phyloP scores from a whole-genome alignment of 768 basidiomycete genomes.

The Strobilomyces echinocephalus region DNA sequence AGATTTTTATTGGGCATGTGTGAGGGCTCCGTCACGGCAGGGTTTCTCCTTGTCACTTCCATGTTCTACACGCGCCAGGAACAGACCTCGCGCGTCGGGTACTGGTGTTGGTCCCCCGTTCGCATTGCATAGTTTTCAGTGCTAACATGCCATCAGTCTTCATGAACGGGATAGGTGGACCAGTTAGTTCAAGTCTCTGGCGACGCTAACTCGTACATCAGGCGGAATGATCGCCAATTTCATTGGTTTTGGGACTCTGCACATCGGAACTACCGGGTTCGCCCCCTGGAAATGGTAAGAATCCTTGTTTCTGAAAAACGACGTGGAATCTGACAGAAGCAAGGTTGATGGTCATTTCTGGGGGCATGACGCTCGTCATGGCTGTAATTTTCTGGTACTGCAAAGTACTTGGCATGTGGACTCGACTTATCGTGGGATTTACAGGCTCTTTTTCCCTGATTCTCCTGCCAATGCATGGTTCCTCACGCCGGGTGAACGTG shows the following conservation, averaged over 20 bases:
- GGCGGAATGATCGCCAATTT: too few relatives aligned
- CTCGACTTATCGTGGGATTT: neutral
- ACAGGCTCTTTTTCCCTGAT: slow-evolving; percentile 66
- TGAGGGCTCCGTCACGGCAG: slow-evolving; percentile 69
- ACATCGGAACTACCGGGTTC: too few relatives aligned
- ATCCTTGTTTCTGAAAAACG: too few relatives aligned
- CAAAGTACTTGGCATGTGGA: neutral
- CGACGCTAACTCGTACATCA: slow-evolving; percentile 15
- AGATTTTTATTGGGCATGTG: slow-evolving; percentile 67
- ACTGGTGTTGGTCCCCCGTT: slow-evolving; percentile 69
- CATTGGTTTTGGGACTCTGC: too few relatives aligned
- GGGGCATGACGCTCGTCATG: slow-evolving; percentile 49
- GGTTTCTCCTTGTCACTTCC: slow-evolving; percentile 69
- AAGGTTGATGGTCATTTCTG: slow-evolving; percentile 73
- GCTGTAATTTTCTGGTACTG: slow-evolving; percentile 52
- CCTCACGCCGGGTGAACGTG: too few relatives aligned
- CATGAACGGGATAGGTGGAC: too few relatives aligned
- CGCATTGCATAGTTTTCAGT: too few relatives aligned
- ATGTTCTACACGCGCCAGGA: slow-evolving; percentile 77
- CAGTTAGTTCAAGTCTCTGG: neutral
- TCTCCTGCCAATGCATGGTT: slow-evolving; percentile 38
- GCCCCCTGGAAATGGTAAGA: too few relatives aligned
- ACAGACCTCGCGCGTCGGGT: slow-evolving; percentile 64
- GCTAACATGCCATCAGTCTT: too few relatives aligned
- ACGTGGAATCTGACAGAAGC: too few relatives aligned